Evolutionary conservation across 148 eudicot species (phyloP).

Genomic region (Dysphania ambrosioides): DNA sequence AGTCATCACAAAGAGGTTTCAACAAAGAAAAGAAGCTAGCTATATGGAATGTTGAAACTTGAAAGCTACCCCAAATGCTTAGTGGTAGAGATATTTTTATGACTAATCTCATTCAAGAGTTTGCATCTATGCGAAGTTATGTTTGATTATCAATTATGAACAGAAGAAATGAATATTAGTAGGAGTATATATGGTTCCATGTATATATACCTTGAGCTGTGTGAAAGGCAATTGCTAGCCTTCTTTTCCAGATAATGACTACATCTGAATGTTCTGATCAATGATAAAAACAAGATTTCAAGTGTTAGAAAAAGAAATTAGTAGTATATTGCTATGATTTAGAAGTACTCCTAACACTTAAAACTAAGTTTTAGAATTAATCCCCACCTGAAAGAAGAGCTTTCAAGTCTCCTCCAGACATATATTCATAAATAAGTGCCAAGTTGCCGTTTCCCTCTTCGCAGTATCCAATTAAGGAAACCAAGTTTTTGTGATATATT

Average conservation of each 20-base stretch:
- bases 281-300: neutral
- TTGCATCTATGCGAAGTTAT: no score
- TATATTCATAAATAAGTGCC: constrained; percentile 48
- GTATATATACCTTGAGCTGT: constrained; percentile 53
- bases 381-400: constrained; percentile 32
- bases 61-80: no score
- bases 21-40: no score
- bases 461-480: constrained; percentile 47
- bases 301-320: neutral
- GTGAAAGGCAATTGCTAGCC: constrained; percentile 43
- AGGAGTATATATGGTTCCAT: no score
- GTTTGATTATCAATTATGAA: no score
- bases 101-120: no score
- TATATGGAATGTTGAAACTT: no score
- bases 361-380: neutral
- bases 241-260: constrained; percentile 38
- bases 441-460: constrained; percentile 29
- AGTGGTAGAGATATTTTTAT: no score
- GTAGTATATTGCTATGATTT: neutral
- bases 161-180: no score
- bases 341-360: neutral
- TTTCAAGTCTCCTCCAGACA: constrained; percentile 43
- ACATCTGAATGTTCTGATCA: constrained; percentile 17
- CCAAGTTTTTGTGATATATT: constrained; percentile 43
- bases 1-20: no score